Evolutionary conservation across 176 grass and related monocot species (phyloP).

Genomic region (Melocanna baccifera): DNA sequence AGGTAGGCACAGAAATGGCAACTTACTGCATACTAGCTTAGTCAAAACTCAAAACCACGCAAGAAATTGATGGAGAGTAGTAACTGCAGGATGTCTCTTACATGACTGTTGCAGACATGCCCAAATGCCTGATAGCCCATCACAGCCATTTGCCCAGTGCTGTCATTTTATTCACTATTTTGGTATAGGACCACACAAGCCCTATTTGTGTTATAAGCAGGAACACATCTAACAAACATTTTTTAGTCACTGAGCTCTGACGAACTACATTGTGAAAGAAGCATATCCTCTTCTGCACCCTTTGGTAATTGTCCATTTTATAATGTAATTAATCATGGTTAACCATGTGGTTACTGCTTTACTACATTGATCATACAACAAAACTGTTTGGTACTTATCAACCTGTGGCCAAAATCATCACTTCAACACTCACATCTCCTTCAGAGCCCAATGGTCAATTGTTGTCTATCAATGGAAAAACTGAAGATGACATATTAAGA

Average conservation of each 20-base stretch:
- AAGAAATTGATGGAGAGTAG: not conserved
- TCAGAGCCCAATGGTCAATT: conserved; percentile 73
- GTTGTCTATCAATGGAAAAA: conserved; percentile 78
- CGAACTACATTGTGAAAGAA: not conserved
- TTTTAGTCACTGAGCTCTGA: not conserved
- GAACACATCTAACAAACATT: not conserved
- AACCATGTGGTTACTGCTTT: not conserved
- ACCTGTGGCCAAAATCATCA: not conserved
- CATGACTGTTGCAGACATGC: not conserved
- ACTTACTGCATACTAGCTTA: conserved; percentile 2
- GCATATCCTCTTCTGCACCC: not conserved
- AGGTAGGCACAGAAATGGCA: not conserved
- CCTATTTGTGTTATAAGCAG: not conserved
- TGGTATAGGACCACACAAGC: not conserved
- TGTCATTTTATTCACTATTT: not conserved
- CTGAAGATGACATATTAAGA: conserved; percentile 66
- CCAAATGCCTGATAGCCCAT: not conserved
- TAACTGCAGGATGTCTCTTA: not conserved
- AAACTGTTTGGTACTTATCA: not conserved
- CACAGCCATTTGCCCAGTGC: not conserved
- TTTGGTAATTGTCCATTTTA: not conserved
- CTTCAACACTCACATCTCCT: conserved; percentile 17
- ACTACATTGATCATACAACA: not conserved
- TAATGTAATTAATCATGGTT: not conserved
- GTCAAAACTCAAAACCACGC: not conserved